Evolutionary conservation across 2,329 filamentous ascomycete genomes (phyloP), one percentile per base, ranked within the genome.

Genomic region (Cladosporium sp.): DNA sequence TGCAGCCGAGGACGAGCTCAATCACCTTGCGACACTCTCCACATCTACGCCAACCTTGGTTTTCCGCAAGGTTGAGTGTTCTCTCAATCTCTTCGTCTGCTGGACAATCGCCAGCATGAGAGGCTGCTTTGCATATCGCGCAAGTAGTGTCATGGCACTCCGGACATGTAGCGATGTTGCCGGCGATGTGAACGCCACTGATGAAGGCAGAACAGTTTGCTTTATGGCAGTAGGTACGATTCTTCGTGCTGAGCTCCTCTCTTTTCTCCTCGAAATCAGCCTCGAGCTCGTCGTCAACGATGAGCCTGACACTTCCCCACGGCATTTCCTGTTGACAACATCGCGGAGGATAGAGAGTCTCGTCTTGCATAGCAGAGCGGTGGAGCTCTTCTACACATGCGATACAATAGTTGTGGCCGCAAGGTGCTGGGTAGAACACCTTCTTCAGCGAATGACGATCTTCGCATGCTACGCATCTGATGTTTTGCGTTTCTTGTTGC

Each of bases 21-120:
- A 86, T 74, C 12, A 86, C 36, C 0, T 72, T 60, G 2, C 61
- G 64, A 62, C 84, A 86, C 0, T 61, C 58, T 3, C 65, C 67
- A 59, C 84, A 86, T 2, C 76, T 71, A 66, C 82, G 77, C 83
- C 83, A 86, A 1, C 76, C 74, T 3, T 80, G 68, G 3, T 72
- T 60, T 0, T 62, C 58, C 0, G 80, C 82, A 0, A 79, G 49
- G 0, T 66, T 57, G 0, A 83, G 63, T 1, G 82, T 58, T 37
- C 75, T 64, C 51, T 79, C 69, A 0, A 77, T 60, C 0, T 66
- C 66, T 0, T 64, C 59, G 50, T 85, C 81, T 0, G 76, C 49
- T 0, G 78, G 77, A 60, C 82, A 86, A 19, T 82, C 77, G 0
- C 73, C 76, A 0, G 38, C 15, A 59, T 87, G 84, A 0, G 68